Evolutionary conservation across 2,329 filamentous ascomycete species (phyloP), one percentile per base, ranked within the genome.

Genomic region (Teratosphaeria nubilosa): DNA sequence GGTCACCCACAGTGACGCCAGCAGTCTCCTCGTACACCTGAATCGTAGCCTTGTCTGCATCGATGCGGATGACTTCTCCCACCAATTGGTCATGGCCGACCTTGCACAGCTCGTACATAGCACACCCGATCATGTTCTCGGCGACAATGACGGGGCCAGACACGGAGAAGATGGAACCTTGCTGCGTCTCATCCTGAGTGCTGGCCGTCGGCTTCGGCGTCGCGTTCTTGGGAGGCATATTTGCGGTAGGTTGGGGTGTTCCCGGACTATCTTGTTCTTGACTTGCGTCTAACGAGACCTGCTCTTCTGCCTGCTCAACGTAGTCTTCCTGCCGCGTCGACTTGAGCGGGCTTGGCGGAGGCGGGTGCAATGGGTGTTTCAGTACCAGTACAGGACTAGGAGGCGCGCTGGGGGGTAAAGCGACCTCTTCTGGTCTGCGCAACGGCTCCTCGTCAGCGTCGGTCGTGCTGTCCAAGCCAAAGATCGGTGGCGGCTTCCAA

Each of bases 11-110:
- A 66, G 85, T 95, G 66, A 99, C 87, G 78, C 94, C 94, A 74
- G 92, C 94, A 67, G 94, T 99, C 79, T 99, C 94, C 76, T 99
- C 94, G 80, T 99, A 99, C 66, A 99, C 94, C 78, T 99, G 94
- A 68, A 99, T 95, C 54, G 91, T 96, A 67, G 91, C 91, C 78
- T 92, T 95, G 76, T 99, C 94, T 74, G 80, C 87, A 70, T 90
- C 94, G 78, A 99, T 95, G 74, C 94, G 88, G 81, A 99, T 99
- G 76, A 99, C 94, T 78, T 99, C 94, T 73, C 94, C 94, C 62
- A 95, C 88, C 60, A 99, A 85, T 72, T 87, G 84, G 72, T 96
- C 90, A 73, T 96, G 85, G 68, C 94, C 91, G 68, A 99, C 92
- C 79, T 83, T 88, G 74, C 95, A 91, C 80, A 99, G 82, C 80